Evolutionary conservation across 2,329 filamentous ascomycete genomes (phyloP).

Genomic region (Zasmidium cellare): DNA sequence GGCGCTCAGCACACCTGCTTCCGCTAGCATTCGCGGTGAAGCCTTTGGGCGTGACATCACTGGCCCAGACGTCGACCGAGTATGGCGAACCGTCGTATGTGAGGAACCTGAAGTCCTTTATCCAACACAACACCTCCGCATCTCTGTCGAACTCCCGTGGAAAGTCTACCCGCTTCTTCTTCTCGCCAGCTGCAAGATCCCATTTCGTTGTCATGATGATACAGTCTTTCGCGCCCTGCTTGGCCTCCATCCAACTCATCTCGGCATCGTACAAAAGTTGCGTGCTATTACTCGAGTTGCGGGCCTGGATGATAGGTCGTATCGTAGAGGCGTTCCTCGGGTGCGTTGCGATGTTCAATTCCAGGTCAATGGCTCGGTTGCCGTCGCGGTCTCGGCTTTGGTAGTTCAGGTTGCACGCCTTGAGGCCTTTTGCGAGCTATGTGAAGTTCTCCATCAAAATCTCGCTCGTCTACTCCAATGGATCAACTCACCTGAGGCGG

Average conservation of each 20-base stretch:
- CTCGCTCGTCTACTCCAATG: background rate
- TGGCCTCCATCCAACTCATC: constrained; percentile 9
- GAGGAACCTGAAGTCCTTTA: constrained; percentile 15
- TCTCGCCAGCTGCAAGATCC: constrained; percentile 2
- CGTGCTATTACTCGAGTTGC: constrained; percentile 6
- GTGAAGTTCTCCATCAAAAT: background rate
- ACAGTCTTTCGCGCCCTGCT: constrained; percentile 8
- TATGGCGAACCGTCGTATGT: constrained; percentile 9
- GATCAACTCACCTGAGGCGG: constrained; percentile 3
- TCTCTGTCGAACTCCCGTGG: background rate
- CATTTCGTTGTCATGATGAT: constrained; percentile 7
- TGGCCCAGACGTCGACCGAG: constrained; percentile 13
- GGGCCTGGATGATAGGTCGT: constrained; percentile 4
- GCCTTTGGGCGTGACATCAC: constrained; percentile 11
- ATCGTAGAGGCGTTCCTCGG: constrained; percentile 5
- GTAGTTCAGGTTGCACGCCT: constrained; percentile 5
- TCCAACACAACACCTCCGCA: constrained; percentile 9
- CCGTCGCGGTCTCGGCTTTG: constrained; percentile 4
- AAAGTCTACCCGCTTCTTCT: constrained; percentile 5
- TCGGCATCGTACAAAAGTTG: constrained; percentile 6
- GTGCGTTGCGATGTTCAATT: constrained; percentile 5
- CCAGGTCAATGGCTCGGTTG: constrained; percentile 6
- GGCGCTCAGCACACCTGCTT: constrained; percentile 12
- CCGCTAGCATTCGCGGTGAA: constrained; percentile 17
- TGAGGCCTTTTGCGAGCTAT: constrained; percentile 10